Conservation (phyloP, 805 yeast genomes). For the Metschnikowia anglica region DNA sequence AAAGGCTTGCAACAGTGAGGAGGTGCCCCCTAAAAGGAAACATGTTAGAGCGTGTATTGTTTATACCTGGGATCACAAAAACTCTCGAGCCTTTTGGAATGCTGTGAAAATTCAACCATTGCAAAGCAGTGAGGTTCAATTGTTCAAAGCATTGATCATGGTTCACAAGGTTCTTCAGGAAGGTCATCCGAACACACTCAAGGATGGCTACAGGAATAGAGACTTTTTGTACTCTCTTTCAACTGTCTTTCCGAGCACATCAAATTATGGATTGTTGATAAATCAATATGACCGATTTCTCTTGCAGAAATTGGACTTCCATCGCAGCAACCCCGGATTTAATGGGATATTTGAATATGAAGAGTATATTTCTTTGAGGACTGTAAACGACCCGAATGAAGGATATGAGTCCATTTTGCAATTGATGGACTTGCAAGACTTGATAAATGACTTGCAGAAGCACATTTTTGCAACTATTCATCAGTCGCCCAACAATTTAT, state of each 20-base stretch:
- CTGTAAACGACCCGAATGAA: constrained; percentile 91
- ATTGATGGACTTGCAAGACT: constrained; percentile 81
- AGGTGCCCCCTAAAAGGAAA: constrained; percentile 90
- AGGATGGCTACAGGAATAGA: constrained; percentile 75
- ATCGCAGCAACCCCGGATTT: constrained; percentile 80
- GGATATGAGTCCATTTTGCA: constrained; percentile 90
- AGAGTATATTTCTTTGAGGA: constrained; percentile 83
- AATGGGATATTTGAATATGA: constrained; percentile 96
- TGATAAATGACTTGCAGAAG: constrained; percentile 74
- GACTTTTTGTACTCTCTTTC: constrained; percentile 77
- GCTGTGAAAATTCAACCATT: constrained; percentile 76
- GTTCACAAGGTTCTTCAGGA: constrained; percentile 94
- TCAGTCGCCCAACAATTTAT: constrained; percentile 61
- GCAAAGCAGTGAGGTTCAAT: constrained; percentile 76
- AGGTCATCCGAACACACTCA: constrained; percentile 85
- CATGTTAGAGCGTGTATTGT: constrained; percentile 96
- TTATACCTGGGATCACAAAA: constrained; percentile 93
- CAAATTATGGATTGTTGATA: constrained; percentile 69
- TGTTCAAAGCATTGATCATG: constrained; percentile 81
- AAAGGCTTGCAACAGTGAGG: constrained; percentile 85
- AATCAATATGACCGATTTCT: constrained; percentile 72
- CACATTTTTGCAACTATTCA: constrained; percentile 70
- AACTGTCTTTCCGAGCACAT: constrained; percentile 47
- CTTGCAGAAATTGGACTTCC: constrained; percentile 75
- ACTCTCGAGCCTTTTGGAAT: constrained; percentile 82